Percentiles rank a stretch among this genome's conserved stretches.
phyloP scores from a whole-genome alignment of 2,329 filamentous ascomycete species.

The Calonectria pseudoturangicola region DNA sequence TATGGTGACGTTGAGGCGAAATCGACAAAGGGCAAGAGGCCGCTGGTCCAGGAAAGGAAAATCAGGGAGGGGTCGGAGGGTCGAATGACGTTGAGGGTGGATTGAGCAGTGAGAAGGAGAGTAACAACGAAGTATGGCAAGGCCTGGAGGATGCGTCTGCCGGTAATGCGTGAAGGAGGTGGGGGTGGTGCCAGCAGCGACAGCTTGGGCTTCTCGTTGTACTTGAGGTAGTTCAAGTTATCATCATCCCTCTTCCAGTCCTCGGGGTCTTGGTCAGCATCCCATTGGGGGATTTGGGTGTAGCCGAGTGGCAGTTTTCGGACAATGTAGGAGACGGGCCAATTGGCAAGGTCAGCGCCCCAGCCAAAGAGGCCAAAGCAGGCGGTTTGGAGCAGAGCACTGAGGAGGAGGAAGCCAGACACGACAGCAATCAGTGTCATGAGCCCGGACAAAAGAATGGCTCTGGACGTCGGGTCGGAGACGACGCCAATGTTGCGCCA shows the following conservation, averaged over 20 bases:
- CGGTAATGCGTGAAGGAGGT: conserved; percentile 12
- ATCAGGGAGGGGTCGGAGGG: conserved; percentile 58
- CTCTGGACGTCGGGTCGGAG: conserved; percentile 57
- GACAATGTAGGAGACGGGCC: conserved; percentile 49
- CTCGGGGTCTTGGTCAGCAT: conserved; percentile 29
- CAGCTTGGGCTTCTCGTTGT: conserved; percentile 42
- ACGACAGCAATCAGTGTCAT: conserved; percentile 54
- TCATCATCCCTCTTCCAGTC: conserved; percentile 37
- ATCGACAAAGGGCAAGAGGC: conserved; percentile 59
- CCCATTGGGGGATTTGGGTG: conserved; percentile 39
- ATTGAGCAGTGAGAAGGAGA: conserved; percentile 52
- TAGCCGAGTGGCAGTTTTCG: conserved; percentile 37
- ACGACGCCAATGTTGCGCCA: conserved; percentile 61
- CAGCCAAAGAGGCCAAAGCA: conserved; percentile 54
- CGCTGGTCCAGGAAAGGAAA: conserved; percentile 61
- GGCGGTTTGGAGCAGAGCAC: conserved; percentile 53
- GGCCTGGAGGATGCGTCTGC: conserved; percentile 33
- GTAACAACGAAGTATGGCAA: conserved; percentile 50
- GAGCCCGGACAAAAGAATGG: conserved; percentile 58
- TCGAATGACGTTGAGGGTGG: conserved; percentile 51
- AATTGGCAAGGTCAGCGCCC: conserved; percentile 55
- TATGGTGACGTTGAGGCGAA: conserved; percentile 57
- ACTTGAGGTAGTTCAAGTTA: conserved; percentile 23
- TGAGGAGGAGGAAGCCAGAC: conserved; percentile 42
- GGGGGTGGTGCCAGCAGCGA: conserved; percentile 12